Evolutionary conservation across 2,329 filamentous ascomycete genomes (phyloP).

Genomic region (Sclerotinia trifoliorum): DNA sequence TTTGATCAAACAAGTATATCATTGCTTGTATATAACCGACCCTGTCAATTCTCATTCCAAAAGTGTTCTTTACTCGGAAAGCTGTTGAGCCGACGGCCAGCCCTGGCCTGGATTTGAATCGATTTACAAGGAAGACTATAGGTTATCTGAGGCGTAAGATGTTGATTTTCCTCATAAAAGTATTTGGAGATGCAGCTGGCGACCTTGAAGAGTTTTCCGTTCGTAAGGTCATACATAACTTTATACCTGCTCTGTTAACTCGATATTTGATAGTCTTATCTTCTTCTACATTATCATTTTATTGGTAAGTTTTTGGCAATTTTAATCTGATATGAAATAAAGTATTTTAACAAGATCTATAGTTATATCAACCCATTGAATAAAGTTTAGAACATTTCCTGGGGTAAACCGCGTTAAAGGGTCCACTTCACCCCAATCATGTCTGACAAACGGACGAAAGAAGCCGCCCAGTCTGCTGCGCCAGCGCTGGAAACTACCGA

Average conservation of each 20-base stretch:
- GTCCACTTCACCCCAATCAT: slow-evolving; percentile 26
- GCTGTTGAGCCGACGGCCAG: background rate
- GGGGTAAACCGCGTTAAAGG: slow-evolving; percentile 12
- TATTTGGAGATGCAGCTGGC: background rate
- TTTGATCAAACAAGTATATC: background rate
- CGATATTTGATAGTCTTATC: background rate
- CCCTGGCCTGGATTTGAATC: background rate
- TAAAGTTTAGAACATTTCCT: slow-evolving; percentile 6
- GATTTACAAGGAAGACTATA: background rate
- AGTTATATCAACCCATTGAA: background rate
- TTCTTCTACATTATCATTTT: background rate
- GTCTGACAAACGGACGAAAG: slow-evolving; percentile 21
- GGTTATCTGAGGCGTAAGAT: background rate
- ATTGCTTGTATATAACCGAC: slow-evolving; percentile 3
- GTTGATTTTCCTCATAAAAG: background rate
- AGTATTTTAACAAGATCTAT: background rate
- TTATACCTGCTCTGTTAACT: background rate
- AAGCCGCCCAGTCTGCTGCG: slow-evolving; percentile 18
- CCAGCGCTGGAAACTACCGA: slow-evolving; percentile 5
- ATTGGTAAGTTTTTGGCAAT: background rate
- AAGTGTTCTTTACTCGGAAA: background rate
- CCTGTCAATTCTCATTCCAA: slow-evolving; percentile 2
- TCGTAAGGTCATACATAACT: too few relatives aligned
- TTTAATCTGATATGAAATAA: background rate
- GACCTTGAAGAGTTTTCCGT: background rate